phyloP scores from a whole-genome alignment of 495 filamentous ascomycete species.

The Choiromyces venosus region DNA sequence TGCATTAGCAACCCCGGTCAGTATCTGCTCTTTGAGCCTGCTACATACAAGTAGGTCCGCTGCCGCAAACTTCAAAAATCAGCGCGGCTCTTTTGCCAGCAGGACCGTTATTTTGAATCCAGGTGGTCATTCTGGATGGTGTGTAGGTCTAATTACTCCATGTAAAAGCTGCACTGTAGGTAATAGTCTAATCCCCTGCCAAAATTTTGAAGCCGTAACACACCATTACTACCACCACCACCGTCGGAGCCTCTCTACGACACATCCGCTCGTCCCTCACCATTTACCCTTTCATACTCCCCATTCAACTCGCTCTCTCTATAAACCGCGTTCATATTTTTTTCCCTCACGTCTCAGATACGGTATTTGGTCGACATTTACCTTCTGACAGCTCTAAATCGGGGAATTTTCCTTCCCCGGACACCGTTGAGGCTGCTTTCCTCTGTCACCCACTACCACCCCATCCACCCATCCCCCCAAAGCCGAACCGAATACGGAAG shows the following conservation, averaged over 20 bases:
- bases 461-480: not conserved
- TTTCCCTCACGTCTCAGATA: not conserved
- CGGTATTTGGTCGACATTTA: slow-evolving; percentile 12
- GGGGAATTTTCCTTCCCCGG: slow-evolving; percentile 21
- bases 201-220: slow-evolving; percentile 37
- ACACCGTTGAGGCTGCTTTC: slow-evolving; percentile 20
- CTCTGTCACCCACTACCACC: slow-evolving; percentile 1
- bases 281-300: slow-evolving; percentile 5
- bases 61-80: slow-evolving; percentile 16
- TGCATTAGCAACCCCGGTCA: slow-evolving; percentile 34
- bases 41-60: slow-evolving; percentile 29
- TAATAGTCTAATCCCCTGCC: slow-evolving; percentile 19
- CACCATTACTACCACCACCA: slow-evolving; percentile 30
- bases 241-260: slow-evolving; percentile 15
- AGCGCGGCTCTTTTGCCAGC: slow-evolving; percentile 38
- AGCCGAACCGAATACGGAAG: slow-evolving; percentile 29
- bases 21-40: slow-evolving; percentile 35
- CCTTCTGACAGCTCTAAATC: slow-evolving; percentile 20
- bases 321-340: not conserved
- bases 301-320: not conserved
- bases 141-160: slow-evolving; percentile 9
- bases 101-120: slow-evolving; percentile 14
- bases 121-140: slow-evolving; percentile 30
- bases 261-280: slow-evolving; percentile 15
- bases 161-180: slow-evolving; percentile 16